Base-by-base conservation (phyloP, 495 filamentous ascomycete genomes). In the Hyphodiscus hymeniophilus region DNA sequence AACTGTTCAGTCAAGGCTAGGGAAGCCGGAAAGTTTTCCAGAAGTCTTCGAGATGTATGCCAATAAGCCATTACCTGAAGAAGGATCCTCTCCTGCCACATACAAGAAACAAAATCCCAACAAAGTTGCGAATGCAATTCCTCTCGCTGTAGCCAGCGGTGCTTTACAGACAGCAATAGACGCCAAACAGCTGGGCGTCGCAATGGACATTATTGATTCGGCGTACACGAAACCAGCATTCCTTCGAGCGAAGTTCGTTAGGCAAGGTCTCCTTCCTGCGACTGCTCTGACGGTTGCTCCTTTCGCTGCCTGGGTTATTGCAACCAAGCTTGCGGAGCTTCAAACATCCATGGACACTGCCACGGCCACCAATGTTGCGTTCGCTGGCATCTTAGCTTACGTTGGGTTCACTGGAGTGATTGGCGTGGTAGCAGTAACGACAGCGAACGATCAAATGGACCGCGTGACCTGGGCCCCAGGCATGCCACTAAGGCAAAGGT, bases 401-500 rank as follows among this genome's bases (percentile, higher is more conserved):
- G 71, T 92, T 12, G 79, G 74, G 1, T 82, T 87, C 42, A 87
- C 85, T 7, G 80, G 76, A 2, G 84, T 80, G 1, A 74, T 95
- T 38, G 92, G 91, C 4, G 57, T 88, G n/a, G 74, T 96, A 12
- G 89, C 89, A 12, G 63, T 91, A 20, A 83, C 83, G 24, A 95
- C 90, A 13, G 69, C 78, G 16, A 96, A 95, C 66, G 89, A 95
- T 62, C 89, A 97, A 62, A 94, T 95, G 85, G 81, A 88, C 47
- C 79, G 92, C 3, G 86, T 97, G 24, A 85, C 82, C 3, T 98
- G 94, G 94, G 71, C 80, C 11, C 68, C 73, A 11, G 92, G 92
- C 2, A 81, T 83, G 20, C 85, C 87, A 20, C 66, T 98, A 57
- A 71, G 82, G 50, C 70, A 90, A 50, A 76, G 94, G n/a, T 97